Evolutionary conservation across 805 yeast species (phyloP), one percentile per base, ranked within the genome.

Genomic region (Wickerhamiella musiphila): DNA sequence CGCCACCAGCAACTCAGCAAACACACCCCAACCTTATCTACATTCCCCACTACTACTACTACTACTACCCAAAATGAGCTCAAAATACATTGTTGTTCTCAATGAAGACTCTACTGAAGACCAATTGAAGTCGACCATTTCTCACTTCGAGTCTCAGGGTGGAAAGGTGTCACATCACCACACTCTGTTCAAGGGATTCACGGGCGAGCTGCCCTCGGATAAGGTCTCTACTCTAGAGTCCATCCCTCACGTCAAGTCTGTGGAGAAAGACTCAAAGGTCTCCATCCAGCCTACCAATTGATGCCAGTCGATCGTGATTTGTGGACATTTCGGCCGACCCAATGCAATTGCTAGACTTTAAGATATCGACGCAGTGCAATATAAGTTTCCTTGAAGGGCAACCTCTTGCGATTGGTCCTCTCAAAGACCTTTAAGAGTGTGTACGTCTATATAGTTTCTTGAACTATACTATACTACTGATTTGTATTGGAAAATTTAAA

Each of bases 111-210:
- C 47, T 33, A 40, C 48, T 16, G 50, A 45, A 23, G 44, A 35
- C 28, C 46, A 45, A 24, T 33, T 45, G 25, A 37, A 43, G 32
- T 35, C 30, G 32, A 35, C 48, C 12, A 29, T 34, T 17, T 24
- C 35, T 18, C 29, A 41, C 9, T 46, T 46, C 35, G 44, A 46
- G 39, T 24, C 35, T n/a, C 33, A 36, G n/a, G 50, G 50, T 14
- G 50, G 57, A 32, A 38, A 44, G 14, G 38, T 52, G 29, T 28
- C 42, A 14, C 56, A 51, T 35, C 40, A 49, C 28, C 52, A 52
- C 42, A 42, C 56, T 12, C 45, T 52, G 16, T 52, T 52, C 43
- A 51, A 51, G 46, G 57, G 56, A 24, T 52, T 52, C 43, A 42
- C 51, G 19, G 56, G 56, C 32, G 36, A 42, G 25, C 28, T 52